Evolutionary conservation across 2,329 filamentous ascomycete genomes (phyloP).

Genomic region (Nannizzia gypsea): DNA sequence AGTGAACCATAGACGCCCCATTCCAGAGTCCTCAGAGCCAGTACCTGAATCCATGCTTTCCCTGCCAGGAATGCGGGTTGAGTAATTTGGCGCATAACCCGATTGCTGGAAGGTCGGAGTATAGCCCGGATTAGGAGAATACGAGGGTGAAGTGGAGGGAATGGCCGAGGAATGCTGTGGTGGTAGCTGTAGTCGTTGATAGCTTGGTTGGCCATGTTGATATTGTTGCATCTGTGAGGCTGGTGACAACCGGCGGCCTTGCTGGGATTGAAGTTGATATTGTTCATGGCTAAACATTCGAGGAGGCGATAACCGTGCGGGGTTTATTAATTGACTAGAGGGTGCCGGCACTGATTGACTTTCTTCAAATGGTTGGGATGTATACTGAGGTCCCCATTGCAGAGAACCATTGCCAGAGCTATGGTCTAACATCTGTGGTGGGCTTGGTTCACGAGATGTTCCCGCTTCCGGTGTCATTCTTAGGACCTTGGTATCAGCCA

Average conservation of each 20-base stretch:
- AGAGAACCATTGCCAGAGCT: not conserved
- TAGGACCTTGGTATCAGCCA: conserved; percentile 9
- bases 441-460: not conserved
- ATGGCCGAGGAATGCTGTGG: not conserved
- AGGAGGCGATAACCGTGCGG: not conserved
- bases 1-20: conserved; percentile 13
- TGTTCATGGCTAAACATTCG: conserved; percentile 1
- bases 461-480: not conserved
- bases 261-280: not conserved
- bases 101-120: conserved; percentile 3
- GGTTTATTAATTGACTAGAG: not conserved
- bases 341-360: not conserved
- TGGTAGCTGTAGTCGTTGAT: not conserved
- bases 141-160: not conserved
- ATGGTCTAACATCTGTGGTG: not conserved
- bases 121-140: not conserved
- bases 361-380: not conserved
- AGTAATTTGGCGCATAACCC: not conserved
- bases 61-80: not conserved
- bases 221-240: conserved; percentile 3
- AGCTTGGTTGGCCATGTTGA: not conserved
- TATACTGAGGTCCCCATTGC: not conserved
- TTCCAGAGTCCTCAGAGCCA: conserved; percentile 12
- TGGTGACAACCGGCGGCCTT: not conserved
- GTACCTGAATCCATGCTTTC: conserved; percentile 12